These are phyloP conservation scores for Aspergillus pseudoglaucus DNA, from an alignment of 2,329 filamentous ascomycete species.

Conservation along the genomic window DNA sequence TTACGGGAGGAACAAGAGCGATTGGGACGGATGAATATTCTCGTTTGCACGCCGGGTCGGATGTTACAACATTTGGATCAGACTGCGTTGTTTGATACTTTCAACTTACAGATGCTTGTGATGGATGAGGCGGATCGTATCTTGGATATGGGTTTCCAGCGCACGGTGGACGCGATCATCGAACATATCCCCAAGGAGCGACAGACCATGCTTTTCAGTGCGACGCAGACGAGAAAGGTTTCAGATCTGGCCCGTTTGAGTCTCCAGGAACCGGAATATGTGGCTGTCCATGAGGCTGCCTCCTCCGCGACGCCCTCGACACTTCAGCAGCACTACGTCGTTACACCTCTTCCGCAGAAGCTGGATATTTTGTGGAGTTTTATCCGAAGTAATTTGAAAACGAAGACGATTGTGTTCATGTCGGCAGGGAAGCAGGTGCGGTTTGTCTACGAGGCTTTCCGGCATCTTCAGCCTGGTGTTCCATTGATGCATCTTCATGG, in stretches of 20 bases:
- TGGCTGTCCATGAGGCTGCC: constrained; percentile 84
- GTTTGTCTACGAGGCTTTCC: constrained; percentile 89
- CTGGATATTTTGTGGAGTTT: constrained; percentile 90
- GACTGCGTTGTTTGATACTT: constrained; percentile 80
- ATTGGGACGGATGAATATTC: constrained; percentile 86
- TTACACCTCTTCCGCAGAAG: constrained; percentile 80
- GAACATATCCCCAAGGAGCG: constrained; percentile 80
- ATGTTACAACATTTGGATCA: constrained; percentile 96
- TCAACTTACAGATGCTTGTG: constrained; percentile 86
- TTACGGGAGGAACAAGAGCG: constrained; percentile 81
- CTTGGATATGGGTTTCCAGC: constrained; percentile 94
- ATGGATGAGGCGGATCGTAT: constrained; percentile 95
- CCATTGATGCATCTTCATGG: constrained; percentile 89
- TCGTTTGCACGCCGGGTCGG: constrained; percentile 89
- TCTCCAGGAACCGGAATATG: constrained; percentile 85
- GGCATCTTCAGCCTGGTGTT: constrained; percentile 89
- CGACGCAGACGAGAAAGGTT: constrained; percentile 90
- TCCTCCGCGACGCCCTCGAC: constrained; percentile 71
- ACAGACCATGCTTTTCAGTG: constrained; percentile 92
- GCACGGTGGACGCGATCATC: constrained; percentile 82
- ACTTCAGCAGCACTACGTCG: constrained; percentile 84
- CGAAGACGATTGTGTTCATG: constrained; percentile 91
- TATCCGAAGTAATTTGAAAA: constrained; percentile 81
- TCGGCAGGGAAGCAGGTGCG: constrained; percentile 95
- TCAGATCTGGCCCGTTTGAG: constrained; percentile 86